A percentile compares a stretch with the other conserved stretches of the same genome.
Conservation (phyloP, 2,329 filamentous ascomycete species). For the Fusarium sp. region DNA sequence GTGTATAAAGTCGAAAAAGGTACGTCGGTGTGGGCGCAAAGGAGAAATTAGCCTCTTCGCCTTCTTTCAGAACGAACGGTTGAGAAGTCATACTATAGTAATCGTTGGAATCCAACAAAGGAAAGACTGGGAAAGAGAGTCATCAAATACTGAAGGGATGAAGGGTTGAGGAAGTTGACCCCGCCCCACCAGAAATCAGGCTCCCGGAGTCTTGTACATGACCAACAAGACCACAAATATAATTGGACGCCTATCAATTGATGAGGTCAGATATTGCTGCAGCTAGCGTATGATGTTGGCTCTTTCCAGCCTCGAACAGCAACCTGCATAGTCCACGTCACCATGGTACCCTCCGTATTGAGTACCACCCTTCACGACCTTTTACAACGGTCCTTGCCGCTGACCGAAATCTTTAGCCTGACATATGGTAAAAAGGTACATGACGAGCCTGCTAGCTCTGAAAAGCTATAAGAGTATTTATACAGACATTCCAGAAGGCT, state of each 20-base stretch:
- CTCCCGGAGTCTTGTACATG: not conserved
- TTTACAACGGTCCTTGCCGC: no score
- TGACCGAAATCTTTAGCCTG: no score
- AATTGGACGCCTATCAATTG: not conserved
- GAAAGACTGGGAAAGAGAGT: no score
- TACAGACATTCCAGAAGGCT: no score
- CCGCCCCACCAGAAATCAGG: not conserved
- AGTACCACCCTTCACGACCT: no score
- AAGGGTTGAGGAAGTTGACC: no score
- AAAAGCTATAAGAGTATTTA: no score
- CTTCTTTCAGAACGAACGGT: not conserved
- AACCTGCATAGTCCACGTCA: not conserved
- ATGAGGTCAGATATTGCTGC: not conserved
- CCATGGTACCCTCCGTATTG: not conserved
- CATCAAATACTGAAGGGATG: no score
- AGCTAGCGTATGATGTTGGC: rapidly evolving
- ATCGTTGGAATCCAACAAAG: no score
- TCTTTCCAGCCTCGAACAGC: rapidly evolving
- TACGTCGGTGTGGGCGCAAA: not conserved
- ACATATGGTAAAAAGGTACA: no score
- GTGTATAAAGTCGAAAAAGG: not conserved
- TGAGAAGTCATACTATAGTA: no score
- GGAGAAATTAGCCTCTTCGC: rapidly evolving
- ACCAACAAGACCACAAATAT: not conserved
- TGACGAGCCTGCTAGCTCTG: no score